phyloP scores from a whole-genome alignment of 129 eudicot species.

The Kitagawia praeruptora region DNA sequence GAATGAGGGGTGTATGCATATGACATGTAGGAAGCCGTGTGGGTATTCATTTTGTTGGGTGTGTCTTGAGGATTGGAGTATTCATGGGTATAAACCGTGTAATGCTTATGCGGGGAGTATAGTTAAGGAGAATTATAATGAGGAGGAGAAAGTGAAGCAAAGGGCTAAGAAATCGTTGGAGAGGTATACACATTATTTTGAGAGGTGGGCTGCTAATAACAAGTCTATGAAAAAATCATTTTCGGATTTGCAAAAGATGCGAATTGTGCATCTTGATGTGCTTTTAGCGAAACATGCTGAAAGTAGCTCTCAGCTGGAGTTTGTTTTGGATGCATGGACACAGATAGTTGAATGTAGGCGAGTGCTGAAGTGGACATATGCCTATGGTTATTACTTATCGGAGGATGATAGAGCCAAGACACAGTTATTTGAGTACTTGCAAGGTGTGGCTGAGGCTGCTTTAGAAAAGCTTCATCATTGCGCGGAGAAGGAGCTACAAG shows the following conservation, averaged over 20 bases:
- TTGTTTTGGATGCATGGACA: slow-evolving; percentile 8
- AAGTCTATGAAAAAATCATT: slow-evolving; percentile 1
- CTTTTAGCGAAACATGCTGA: slow-evolving; percentile 9
- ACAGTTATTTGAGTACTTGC: slow-evolving; percentile 11
- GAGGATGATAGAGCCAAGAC: slow-evolving; percentile 1
- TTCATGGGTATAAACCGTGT: slow-evolving; percentile 9
- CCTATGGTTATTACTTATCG: slow-evolving; percentile 8
- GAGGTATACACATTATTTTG: slow-evolving; percentile 12
- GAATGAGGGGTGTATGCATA: slow-evolving; percentile 28
- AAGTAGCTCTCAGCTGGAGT: neutral
- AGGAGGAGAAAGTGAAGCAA: neutral
- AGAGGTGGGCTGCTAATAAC: slow-evolving; percentile 10
- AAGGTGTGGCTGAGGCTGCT: slow-evolving; percentile 12
- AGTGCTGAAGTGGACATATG: slow-evolving; percentile 9
- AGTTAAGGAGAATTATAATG: neutral
- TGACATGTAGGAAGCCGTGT: slow-evolving; percentile 30
- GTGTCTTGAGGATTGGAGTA: slow-evolving; percentile 10
- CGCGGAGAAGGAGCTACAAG: slow-evolving; percentile 4
- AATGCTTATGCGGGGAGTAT: neutral
- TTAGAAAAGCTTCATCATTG: slow-evolving; percentile 13
- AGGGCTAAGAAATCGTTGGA: neutral
- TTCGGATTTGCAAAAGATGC: slow-evolving; percentile 6
- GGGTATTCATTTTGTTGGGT: slow-evolving; percentile 38
- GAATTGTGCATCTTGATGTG: neutral
- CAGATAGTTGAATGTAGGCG: slow-evolving; percentile 14